A percentile compares a stretch with the other conserved stretches of the same genome.
These are phyloP conservation scores for Cerrena zonata DNA, from an alignment of 1,284 basidiomycete genomes.

Conservation along the genomic window DNA sequence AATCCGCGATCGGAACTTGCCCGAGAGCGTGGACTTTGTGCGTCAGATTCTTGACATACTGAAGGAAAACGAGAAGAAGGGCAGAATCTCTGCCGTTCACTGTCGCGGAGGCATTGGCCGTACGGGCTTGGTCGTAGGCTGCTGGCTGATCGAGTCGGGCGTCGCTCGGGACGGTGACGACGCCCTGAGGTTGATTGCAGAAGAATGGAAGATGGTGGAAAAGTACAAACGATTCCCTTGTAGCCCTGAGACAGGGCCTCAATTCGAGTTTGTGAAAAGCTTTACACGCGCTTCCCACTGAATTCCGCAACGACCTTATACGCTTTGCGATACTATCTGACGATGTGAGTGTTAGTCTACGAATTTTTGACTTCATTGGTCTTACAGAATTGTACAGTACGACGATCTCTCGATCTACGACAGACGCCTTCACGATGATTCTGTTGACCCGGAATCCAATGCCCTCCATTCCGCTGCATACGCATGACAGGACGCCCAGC, in stretches of 20 bases:
- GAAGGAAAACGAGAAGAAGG: constrained; percentile 48
- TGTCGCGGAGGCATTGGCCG: constrained; percentile 73
- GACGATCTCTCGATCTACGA: background rate
- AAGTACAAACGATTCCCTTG: constrained; percentile 68
- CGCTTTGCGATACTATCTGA: background rate
- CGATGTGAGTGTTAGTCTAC: background rate
- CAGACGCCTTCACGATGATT: background rate
- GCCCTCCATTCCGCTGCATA: background rate
- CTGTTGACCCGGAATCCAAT: background rate
- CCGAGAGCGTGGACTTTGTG: constrained; percentile 50
- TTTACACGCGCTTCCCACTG: constrained; percentile 25
- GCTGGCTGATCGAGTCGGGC: constrained; percentile 68
- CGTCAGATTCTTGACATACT: constrained; percentile 52
- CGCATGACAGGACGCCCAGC: background rate
- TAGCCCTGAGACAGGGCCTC: constrained; percentile 72
- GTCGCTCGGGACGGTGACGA: constrained; percentile 55
- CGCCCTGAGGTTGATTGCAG: constrained; percentile 56
- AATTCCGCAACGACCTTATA: background rate
- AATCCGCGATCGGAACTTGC: constrained; percentile 63
- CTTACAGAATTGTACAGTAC: background rate
- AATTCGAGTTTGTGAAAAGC: constrained; percentile 64
- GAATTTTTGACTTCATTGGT: background rate
- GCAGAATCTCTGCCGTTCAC: constrained; percentile 60
- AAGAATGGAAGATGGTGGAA: constrained; percentile 67
- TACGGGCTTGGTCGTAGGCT: constrained; percentile 70